A percentile compares a stretch with the other conserved stretches of the same genome.
Evolutionary conservation across 495 filamentous ascomycete genomes (phyloP).

Genomic region (Hypoxylon cercidicola): DNA sequence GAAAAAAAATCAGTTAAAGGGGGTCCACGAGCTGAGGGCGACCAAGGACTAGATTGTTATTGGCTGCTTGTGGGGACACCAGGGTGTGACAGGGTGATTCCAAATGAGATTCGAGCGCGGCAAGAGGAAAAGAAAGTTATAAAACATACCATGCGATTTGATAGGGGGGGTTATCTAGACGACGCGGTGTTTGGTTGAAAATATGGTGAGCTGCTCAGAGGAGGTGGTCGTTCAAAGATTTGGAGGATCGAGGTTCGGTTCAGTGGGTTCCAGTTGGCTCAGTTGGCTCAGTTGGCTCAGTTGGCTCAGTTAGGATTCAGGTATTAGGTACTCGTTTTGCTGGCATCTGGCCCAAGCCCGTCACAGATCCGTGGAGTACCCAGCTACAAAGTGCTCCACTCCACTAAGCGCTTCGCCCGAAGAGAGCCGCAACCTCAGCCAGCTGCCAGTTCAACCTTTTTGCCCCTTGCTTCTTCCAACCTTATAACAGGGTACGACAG

Average conservation of each 20-base stretch:
- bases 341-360: too few relatives aligned
- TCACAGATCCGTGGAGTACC: too few relatives aligned
- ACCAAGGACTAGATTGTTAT: slow-evolving; percentile 21
- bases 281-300: too few relatives aligned
- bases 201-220: slow-evolving; percentile 22
- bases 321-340: too few relatives aligned
- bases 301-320: too few relatives aligned
- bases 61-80: slow-evolving; percentile 27
- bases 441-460: background rate
- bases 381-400: too few relatives aligned
- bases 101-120: slow-evolving; percentile 33
- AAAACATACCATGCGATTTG: slow-evolving; percentile 40
- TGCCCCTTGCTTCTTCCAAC: too few relatives aligned
- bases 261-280: background rate
- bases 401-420: background rate
- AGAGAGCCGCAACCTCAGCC: slow-evolving; percentile 23
- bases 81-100: slow-evolving; percentile 23
- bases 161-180: slow-evolving; percentile 12
- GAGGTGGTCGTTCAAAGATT: slow-evolving; percentile 31
- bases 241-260: slow-evolving; percentile 6
- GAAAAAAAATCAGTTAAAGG: slow-evolving; percentile 32
- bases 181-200: slow-evolving; percentile 33
- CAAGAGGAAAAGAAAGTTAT: slow-evolving; percentile 15
- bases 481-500: too few relatives aligned
- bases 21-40: slow-evolving; percentile 19